Evolutionary conservation across 1,139 yeast species (phyloP), one percentile per base, ranked within the genome.

Genomic region (Pichia sp.): DNA sequence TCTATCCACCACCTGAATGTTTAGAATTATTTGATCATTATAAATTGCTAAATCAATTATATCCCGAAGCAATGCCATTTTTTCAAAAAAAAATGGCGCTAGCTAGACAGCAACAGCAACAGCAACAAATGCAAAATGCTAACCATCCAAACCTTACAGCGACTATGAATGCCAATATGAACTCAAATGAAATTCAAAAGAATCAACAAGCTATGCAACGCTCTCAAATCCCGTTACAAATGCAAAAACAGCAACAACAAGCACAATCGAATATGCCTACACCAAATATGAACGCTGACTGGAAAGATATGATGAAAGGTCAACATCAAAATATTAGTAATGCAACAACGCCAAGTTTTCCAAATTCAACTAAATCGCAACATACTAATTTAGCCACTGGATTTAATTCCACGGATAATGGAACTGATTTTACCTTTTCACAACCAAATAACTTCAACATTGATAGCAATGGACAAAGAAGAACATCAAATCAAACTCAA

Each of bases 1-100:
- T 75, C 48, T 63, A 74, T 4, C 70, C 81, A 6, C 80, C 80
- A 3, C 69, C 68, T 6, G 79, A 74, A 39, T 67, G 75, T 66
- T 77, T 79, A 0, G 80, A 74, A 51, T 62, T 76, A 40, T 62
- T 60, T 41, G 71, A 64, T 35, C 63, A 72, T 38, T 76, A 76
- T 53, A 60, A 63, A 28, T 61, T 69, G 40, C 59, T 76, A 38
- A 76, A 74, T 48, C 76, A 71, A 40, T 55, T 76, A 33, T 76
- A 75, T 48, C 79, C 79, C 0, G 80, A 75, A 47, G 78, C 77
- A 0, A 60, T 74, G 29, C 76, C 70, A 38, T 68, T 65, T 47
- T 63, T 71, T 48, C 76, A 70, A 51, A 56, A 66, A 58, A 72
- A 69, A 45, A 62, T 72, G 50, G 69, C 67, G 40, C 68, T 70